phyloP scores from a whole-genome alignment of 1,139 yeast species.

The Hyphopichia burtonii region DNA sequence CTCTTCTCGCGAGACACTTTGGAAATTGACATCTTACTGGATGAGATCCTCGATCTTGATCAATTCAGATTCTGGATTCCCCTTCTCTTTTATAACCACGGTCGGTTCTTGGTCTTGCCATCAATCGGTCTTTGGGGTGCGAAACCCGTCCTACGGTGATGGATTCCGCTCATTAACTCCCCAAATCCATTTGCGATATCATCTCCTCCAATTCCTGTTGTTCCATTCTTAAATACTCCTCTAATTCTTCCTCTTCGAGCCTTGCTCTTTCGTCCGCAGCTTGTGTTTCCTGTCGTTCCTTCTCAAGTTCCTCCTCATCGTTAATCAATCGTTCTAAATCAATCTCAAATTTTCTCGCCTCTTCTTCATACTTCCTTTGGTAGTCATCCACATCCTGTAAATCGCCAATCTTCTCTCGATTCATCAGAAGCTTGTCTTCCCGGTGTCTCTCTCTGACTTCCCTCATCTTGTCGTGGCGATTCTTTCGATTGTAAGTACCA shows the following conservation, averaged over 20 bases:
- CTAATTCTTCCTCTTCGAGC: conserved; percentile 1
- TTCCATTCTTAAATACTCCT: conserved; percentile 2
- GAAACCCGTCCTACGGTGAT: too few species aligned
- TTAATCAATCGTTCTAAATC: conserved; percentile 30
- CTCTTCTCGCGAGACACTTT: too few species aligned
- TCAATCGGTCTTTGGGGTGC: too few species aligned
- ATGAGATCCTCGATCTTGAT: too few species aligned
- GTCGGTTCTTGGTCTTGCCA: too few species aligned
- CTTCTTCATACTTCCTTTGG: conserved; percentile 14
- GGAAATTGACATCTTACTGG: too few species aligned
- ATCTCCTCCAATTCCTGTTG: not conserved
- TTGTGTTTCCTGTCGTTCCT: not conserved
- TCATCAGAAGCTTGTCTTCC: conserved; percentile 18
- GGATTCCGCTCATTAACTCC: too few species aligned
- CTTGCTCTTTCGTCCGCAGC: not conserved
- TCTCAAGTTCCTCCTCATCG: conserved; percentile 24
- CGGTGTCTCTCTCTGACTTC: conserved; percentile 28
- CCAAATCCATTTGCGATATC: not conserved
- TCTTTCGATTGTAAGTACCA: conserved; percentile 17
- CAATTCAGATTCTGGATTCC: too few species aligned
- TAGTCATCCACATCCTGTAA: conserved; percentile 21
- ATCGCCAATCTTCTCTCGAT: conserved; percentile 25
- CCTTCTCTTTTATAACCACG: too few species aligned
- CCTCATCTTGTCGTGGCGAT: conserved; percentile 26
- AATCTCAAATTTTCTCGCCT: conserved; percentile 16